phyloP scores from a whole-genome alignment of 345 rosid species.

The Aquilaria malaccensis region DNA sequence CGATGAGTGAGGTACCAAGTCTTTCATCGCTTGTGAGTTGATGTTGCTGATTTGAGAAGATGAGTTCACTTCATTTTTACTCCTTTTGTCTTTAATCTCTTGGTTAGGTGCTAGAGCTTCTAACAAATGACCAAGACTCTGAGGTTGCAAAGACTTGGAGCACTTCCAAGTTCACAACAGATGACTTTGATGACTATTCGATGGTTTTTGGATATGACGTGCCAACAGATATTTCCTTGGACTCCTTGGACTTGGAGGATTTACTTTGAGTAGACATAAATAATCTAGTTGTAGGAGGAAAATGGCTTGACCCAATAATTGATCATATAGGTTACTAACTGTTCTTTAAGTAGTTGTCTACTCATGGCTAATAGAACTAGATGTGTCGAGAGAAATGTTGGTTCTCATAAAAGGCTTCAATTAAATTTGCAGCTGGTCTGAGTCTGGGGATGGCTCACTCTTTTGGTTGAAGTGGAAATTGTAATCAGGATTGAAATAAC shows the following conservation, averaged over 20 bases:
- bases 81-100: no score
- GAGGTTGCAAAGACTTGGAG: constrained; percentile 60
- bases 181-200: constrained; percentile 68
- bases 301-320: no score
- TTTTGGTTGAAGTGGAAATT: no score
- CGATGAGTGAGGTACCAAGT: constrained; percentile 67
- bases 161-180: constrained; percentile 49
- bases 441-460: no score
- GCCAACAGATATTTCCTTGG: constrained; percentile 42
- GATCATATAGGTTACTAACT: no score
- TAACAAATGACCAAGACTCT: constrained; percentile 47
- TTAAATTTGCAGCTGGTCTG: no score
- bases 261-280: constrained; percentile 5
- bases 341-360: no score
- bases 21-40: neutral
- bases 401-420: no score
- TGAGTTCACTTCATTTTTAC: neutral
- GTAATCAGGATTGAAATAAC: no score
- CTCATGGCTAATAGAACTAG: no score
- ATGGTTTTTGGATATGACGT: constrained; percentile 66
- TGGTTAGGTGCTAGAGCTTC: constrained; percentile 63
- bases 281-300: no score
- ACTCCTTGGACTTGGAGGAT: constrained; percentile 28
- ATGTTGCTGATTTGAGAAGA: neutral
- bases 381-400: no score